Evolutionary conservation across 306 rosid genomes (phyloP).

Genomic region (Quercus cerris): DNA sequence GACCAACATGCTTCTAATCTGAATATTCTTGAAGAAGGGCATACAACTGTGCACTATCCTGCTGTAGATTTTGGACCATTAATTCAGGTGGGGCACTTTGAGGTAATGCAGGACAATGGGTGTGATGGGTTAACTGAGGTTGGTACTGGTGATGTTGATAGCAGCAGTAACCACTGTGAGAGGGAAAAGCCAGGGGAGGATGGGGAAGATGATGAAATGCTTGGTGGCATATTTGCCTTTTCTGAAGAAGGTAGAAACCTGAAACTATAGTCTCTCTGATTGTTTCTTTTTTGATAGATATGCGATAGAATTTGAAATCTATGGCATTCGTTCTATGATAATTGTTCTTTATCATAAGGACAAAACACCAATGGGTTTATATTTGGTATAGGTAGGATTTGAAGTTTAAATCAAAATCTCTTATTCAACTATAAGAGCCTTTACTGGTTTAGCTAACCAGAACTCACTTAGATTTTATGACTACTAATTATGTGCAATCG

Average conservation of each 20-base stretch:
- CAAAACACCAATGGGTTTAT: too few species aligned
- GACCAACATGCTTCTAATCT: constrained; percentile 26
- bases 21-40: constrained; percentile 22
- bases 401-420: too few species aligned
- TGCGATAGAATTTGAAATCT: too few species aligned
- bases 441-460: too few species aligned
- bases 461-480: too few species aligned
- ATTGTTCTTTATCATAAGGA: too few species aligned
- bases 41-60: constrained; percentile 32
- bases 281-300: neutral
- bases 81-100: constrained; percentile 48
- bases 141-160: constrained; percentile 53
- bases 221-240: constrained; percentile 61
- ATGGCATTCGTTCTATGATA: too few species aligned
- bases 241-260: constrained; percentile 56
- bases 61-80: constrained; percentile 29
- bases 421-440: too few species aligned
- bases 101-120: constrained; percentile 31
- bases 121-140: constrained; percentile 42
- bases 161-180: constrained; percentile 41
- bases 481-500: too few species aligned
- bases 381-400: too few species aligned
- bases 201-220: constrained; percentile 49
- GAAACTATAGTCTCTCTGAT: neutral
- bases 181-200: constrained; percentile 39